These are phyloP conservation scores for Persicaria maculosa DNA, from an alignment of 148 eudicot species.

Conservation along the genomic window DNA sequence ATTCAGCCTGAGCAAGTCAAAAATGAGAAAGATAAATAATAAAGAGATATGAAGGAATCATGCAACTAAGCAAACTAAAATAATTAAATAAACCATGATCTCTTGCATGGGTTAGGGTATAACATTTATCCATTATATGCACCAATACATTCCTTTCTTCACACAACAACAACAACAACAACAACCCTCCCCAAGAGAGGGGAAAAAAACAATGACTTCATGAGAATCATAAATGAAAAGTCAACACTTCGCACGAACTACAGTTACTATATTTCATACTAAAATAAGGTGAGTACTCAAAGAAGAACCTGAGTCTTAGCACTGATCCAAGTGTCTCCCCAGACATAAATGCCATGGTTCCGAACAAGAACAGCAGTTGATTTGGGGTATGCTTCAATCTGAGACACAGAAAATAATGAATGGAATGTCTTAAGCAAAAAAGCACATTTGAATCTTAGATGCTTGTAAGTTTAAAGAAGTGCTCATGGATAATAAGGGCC, in stretches of 20 bases:
- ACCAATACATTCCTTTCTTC: not conserved
- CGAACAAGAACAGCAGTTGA: constrained; percentile 96
- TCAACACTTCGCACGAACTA: not conserved
- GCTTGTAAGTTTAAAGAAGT: not conserved
- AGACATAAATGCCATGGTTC: constrained; percentile 86
- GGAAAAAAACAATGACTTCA: not conserved
- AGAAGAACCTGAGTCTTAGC: constrained; percentile 91
- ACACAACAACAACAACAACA: not conserved
- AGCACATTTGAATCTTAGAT: not conserved
- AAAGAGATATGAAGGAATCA: not conserved
- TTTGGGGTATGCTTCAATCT: constrained; percentile 97
- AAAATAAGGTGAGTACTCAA: not conserved
- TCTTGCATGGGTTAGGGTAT: not conserved
- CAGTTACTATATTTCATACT: not conserved
- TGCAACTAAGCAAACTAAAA: not conserved
- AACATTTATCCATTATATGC: not conserved
- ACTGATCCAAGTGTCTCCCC: constrained; percentile 99
- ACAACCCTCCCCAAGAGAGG: not conserved
- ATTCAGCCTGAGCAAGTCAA: constrained; percentile 84
- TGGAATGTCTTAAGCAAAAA: not conserved
- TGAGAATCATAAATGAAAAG: not conserved
- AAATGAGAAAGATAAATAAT: not conserved
- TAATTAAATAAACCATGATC: not conserved
- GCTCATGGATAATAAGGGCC: not conserved
- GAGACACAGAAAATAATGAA: constrained; percentile 12